phyloP scores from a whole-genome alignment of 2,329 filamentous ascomycete species.

The Aspergillus sp. region DNA sequence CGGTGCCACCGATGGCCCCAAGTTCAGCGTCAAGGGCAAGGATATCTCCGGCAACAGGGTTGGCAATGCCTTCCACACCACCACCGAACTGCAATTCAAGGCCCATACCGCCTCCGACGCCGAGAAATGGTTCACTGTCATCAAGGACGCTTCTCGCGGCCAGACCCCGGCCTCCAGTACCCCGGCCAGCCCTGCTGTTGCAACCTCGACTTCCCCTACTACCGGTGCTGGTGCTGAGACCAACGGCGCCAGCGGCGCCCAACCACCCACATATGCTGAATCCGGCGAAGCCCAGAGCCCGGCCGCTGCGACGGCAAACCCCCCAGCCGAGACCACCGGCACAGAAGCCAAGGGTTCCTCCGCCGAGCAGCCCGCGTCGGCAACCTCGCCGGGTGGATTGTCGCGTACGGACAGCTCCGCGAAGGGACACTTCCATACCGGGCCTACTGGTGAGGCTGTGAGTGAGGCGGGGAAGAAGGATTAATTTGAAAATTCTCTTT shows the following conservation, averaged over 20 bases:
- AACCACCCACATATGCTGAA: constrained; percentile 21
- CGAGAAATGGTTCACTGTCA: constrained; percentile 73
- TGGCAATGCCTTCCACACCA: constrained; percentile 70
- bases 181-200: constrained; percentile 8
- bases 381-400: not conserved
- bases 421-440: constrained; percentile 20
- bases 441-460: constrained; percentile 18
- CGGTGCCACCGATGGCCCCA: constrained; percentile 62
- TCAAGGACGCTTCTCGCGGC: constrained; percentile 37
- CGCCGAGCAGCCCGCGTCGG: not conserved
- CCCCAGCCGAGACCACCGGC: not conserved
- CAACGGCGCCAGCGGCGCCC: not conserved
- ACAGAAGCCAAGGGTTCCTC: not conserved
- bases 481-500: not conserved
- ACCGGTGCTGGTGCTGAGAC: not conserved
- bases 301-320: too few relatives aligned
- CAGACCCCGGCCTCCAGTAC: constrained; percentile 7
- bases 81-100: constrained; percentile 77
- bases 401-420: constrained; percentile 2
- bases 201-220: not conserved
- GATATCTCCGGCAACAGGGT: constrained; percentile 71
- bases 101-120: constrained; percentile 73
- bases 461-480: constrained; percentile 4
- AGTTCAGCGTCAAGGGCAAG: constrained; percentile 94
- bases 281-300: too few relatives aligned